Conservation (phyloP, 164 flowering plant species). For the Nymphaea thermarum region DNA sequence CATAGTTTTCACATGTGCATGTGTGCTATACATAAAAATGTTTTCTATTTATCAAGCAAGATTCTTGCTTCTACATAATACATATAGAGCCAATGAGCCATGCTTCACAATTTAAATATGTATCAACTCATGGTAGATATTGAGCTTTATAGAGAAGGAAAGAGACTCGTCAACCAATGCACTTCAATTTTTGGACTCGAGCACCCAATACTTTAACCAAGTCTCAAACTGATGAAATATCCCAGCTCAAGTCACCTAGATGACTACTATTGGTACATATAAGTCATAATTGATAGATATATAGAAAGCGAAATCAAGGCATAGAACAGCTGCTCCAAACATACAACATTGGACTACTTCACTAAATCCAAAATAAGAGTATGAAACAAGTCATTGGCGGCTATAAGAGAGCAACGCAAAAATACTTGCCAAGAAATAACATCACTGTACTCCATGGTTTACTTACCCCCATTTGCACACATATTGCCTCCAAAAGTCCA, state of each 20-base stretch:
- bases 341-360: background rate
- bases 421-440: background rate
- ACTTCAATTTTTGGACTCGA: background rate
- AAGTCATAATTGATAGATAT: too few species aligned
- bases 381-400: background rate
- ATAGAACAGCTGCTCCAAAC: background rate
- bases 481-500: conserved; percentile 86
- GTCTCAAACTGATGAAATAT: background rate
- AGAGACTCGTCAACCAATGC: background rate
- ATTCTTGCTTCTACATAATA: background rate
- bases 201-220: background rate
- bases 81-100: background rate
- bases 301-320: background rate
- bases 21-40: background rate
- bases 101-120: background rate
- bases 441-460: background rate
- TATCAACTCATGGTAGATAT: background rate
- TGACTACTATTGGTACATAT: too few species aligned
- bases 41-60: background rate
- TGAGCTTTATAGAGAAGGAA: background rate
- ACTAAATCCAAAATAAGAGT: background rate
- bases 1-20: background rate
- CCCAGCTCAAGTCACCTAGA: too few species aligned
- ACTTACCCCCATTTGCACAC: conserved; percentile 88
- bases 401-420: background rate